Percentiles rank a stretch among this genome's conserved stretches.
Evolutionary conservation across 441 rosid species (phyloP).

Genomic region (Adansonia madagascariensis): DNA sequence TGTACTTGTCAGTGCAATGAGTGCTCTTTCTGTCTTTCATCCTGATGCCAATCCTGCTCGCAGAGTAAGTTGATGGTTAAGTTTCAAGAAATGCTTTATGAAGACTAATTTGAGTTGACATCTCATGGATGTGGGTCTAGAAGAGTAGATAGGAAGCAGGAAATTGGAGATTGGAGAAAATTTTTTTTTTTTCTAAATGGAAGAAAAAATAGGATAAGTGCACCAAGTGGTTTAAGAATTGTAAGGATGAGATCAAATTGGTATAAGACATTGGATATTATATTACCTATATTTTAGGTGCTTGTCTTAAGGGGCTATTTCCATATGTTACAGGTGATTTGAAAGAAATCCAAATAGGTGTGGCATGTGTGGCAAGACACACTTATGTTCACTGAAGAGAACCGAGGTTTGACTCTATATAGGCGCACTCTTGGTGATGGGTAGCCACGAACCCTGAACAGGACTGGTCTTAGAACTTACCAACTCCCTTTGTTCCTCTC

Average conservation of each 20-base stretch:
- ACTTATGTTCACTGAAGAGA: too few relatives aligned
- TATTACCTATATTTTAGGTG: background rate
- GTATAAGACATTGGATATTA: background rate
- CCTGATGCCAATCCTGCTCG: constrained; percentile 99
- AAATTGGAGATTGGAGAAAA: background rate
- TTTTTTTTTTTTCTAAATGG: too few relatives aligned
- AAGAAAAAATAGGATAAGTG: background rate
- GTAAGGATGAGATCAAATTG: constrained; percentile 7
- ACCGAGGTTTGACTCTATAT: too few relatives aligned
- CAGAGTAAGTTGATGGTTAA: constrained; percentile 53
- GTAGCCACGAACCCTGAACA: too few relatives aligned
- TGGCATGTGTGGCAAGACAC: too few relatives aligned
- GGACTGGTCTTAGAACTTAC: too few relatives aligned
- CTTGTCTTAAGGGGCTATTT: background rate
- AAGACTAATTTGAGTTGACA: background rate
- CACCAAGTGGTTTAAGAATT: background rate
- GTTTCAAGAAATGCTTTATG: constrained; percentile 8
- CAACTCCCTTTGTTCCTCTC: too few relatives aligned
- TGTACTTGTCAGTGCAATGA: constrained; percentile 92
- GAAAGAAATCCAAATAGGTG: too few relatives aligned
- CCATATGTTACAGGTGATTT: background rate
- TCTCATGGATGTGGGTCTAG: background rate
- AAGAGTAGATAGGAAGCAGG: background rate
- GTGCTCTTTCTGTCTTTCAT: constrained; percentile 93
- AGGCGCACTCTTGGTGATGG: too few relatives aligned